Base-by-base conservation (phyloP, 1,284 basidiomycete genomes). In the Ceratobasidium sp. region DNA sequence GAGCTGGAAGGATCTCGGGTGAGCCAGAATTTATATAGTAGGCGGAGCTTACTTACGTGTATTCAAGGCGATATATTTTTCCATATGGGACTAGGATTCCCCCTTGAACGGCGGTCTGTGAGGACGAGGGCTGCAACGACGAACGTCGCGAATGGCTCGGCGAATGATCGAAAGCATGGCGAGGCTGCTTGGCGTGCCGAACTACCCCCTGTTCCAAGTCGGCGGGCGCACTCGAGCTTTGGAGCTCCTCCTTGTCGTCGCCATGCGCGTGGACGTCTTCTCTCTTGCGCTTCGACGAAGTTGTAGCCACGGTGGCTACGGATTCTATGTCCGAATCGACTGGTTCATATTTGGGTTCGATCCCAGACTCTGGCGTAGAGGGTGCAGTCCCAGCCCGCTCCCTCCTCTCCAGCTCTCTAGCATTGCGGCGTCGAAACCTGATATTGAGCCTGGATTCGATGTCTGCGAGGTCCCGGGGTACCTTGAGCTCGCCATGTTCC, bases 371-470 rank as follows among this genome's bases (percentile, higher is more conserved):
- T 19, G 25, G 19, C 1, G 17, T 52, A 19, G 6, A 19, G 2
- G 17, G 19, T 19, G 51, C 6, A 1, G 17, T 15, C 17, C 19
- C 51, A 6, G 17, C 15, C 2, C 19, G 51, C 51, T 19, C 61
- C 7, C 19, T 40, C 37, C 17, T 40, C 40, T 1, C 25, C 43
- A 3, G 4, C 43, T 62, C 22, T 19, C 13, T 17, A 15, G 67
- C 51, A 44, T 70, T 70, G 32, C 56, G 49, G 29, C 34, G 52
- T 40, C 67, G 51, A 43, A 70, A 70, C 37, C 40, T 52, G 19
- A 52, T 40, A 25, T 70, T 70, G 11, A 57, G 49, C 43, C 56
- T 34, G 11, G 25, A 25, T 37, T 70, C 67, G 15, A 70, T 37
- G 22, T 57, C 54, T 25, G 32, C 34, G 9, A 70, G 40, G 15